Evolutionary conservation across 495 filamentous ascomycete species (phyloP).

Genomic region (Neurospora sp.): DNA sequence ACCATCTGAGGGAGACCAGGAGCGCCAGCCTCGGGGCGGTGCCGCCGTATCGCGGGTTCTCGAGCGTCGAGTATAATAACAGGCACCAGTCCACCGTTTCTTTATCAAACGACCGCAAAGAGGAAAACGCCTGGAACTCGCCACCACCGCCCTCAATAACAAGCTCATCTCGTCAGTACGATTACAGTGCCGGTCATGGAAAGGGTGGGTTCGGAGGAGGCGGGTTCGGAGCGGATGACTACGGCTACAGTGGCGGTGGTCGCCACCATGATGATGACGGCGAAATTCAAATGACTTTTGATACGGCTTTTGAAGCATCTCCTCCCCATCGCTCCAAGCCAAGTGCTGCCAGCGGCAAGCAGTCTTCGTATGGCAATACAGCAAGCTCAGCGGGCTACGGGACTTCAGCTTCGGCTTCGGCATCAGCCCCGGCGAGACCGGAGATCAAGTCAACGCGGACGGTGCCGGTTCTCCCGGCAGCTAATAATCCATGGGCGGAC

Average conservation of each 20-base stretch:
- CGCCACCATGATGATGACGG: conserved; percentile 14
- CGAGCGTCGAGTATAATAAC: conserved; percentile 3
- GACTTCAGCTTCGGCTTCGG: conserved; percentile 1
- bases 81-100: conserved; percentile 12
- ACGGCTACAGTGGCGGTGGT: conserved; percentile 1
- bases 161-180: neutral
- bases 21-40: conserved; percentile 29
- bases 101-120: conserved; percentile 12
- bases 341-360: neutral
- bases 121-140: conserved; percentile 11
- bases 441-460: conserved; percentile 30
- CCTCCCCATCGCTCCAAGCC: neutral
- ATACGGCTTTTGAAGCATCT: conserved; percentile 41
- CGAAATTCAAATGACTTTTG: conserved; percentile 65
- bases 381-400: neutral
- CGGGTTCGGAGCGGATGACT: neutral
- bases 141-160: conserved; percentile 9
- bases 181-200: neutral
- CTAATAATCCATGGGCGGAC: conserved; percentile 75
- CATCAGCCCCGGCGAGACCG: conserved; percentile 27
- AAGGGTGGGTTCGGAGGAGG: neutral
- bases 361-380: neutral
- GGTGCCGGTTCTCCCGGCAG: conserved; percentile 35
- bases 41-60: conserved; percentile 17
- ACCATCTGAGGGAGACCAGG: conserved; percentile 39